Evolutionary conservation across 2,329 filamentous ascomycete species (phyloP).

Genomic region (Monosporascus sp.): DNA sequence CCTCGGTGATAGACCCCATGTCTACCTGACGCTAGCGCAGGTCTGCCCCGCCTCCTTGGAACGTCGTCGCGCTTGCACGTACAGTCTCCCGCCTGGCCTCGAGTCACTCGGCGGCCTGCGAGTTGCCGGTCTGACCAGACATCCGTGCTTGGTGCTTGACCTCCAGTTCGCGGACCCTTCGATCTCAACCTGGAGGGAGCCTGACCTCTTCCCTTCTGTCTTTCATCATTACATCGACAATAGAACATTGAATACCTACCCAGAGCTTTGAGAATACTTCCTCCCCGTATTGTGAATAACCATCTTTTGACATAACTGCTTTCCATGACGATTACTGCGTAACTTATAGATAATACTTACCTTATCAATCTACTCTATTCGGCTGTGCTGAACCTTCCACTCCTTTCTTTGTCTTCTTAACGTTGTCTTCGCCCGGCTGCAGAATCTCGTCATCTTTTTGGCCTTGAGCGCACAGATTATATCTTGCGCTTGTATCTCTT

Average conservation of each 20-base stretch:
- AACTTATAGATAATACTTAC: background rate
- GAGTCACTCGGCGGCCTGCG: background rate
- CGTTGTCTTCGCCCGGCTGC: conserved; percentile 2
- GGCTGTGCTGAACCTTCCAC: conserved; percentile 10
- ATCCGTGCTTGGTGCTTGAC: background rate
- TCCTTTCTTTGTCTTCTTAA: conserved; percentile 7
- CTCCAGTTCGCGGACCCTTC: background rate
- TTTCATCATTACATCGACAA: background rate
- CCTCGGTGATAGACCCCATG: too few relatives aligned
- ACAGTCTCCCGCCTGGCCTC: background rate
- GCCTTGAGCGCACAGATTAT: background rate
- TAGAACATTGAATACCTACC: background rate
- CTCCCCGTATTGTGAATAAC: background rate
- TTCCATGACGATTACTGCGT: too few relatives aligned
- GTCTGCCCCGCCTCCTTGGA: background rate
- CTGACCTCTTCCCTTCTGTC: background rate
- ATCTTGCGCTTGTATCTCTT: background rate
- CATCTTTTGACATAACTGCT: background rate
- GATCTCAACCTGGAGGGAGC: background rate
- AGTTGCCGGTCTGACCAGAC: background rate
- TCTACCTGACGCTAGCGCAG: too few relatives aligned
- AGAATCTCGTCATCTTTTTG: conserved; percentile 1
- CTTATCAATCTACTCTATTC: conserved; percentile 1
- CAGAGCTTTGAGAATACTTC: background rate
- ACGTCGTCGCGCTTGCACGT: background rate